Evolutionary conservation across 768 basidiomycete species (phyloP).

Genomic region (Leccinum aurantiacum): DNA sequence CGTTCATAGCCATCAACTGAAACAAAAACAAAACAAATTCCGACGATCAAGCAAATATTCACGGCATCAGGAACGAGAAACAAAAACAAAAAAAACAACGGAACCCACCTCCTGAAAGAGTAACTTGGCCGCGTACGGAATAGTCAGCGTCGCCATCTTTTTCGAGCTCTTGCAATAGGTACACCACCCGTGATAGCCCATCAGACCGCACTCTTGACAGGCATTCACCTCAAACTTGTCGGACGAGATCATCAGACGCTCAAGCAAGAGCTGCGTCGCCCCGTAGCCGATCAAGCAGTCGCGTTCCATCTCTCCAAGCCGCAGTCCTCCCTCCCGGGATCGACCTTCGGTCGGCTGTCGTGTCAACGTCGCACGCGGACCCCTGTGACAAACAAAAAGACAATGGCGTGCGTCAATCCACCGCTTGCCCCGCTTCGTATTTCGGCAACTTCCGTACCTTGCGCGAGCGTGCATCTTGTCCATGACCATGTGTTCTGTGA

Average conservation of each 20-base stretch:
- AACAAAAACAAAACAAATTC: not conserved
- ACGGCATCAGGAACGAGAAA: not conserved
- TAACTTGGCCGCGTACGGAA: slow-evolving; percentile 94
- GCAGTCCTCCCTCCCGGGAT: slow-evolving; percentile 94
- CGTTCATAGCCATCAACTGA: slow-evolving; percentile 96
- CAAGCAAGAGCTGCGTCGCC: slow-evolving; percentile 94
- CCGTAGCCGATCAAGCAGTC: slow-evolving; percentile 98
- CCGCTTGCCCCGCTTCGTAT: not conserved
- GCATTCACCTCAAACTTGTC: slow-evolving; percentile 98
- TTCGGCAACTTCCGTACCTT: slow-evolving; percentile 49
- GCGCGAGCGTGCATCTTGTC: slow-evolving; percentile 99
- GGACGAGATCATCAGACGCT: slow-evolving; percentile 98
- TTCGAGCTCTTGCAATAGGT: slow-evolving; percentile 98
- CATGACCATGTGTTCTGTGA: slow-evolving; percentile 94
- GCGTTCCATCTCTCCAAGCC: slow-evolving; percentile 98
- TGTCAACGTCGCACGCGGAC: slow-evolving; percentile 93
- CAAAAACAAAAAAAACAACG: not conserved
- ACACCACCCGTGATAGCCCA: slow-evolving; percentile 96
- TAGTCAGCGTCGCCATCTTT: slow-evolving; percentile 91
- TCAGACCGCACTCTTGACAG: slow-evolving; percentile 89
- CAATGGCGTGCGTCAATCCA: slow-evolving; percentile 7
- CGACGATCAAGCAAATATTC: slow-evolving; percentile 2
- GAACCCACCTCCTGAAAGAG: slow-evolving; percentile 80
- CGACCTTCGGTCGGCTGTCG: slow-evolving; percentile 98
- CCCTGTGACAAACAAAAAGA: slow-evolving; percentile 45